Conservation (phyloP, 108 stramenopile genomes). For the Chaetoceros muelleri region DNA sequence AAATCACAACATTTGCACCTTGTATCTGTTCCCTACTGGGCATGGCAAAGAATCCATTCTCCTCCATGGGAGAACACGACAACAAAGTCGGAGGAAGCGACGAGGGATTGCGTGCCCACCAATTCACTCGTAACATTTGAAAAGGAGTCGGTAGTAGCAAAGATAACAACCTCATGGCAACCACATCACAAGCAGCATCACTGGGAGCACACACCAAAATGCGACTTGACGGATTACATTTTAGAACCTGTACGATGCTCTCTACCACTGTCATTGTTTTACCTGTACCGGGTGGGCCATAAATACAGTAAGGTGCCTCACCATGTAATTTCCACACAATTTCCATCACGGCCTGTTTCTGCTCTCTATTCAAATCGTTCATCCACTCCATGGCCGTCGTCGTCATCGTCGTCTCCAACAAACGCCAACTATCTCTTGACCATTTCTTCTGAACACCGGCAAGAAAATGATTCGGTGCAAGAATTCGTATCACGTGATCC, state of each 20-base stretch:
- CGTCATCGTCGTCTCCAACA: not conserved
- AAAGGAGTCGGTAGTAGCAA: not conserved
- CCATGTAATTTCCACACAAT: slow-evolving; percentile 5
- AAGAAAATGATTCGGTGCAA: not conserved
- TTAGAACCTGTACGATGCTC: slow-evolving; percentile 4
- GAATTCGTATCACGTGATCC: not conserved
- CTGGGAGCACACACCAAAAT: slow-evolving; percentile 13
- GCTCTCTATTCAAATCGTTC: slow-evolving; percentile 1
- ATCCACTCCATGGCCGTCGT: not conserved
- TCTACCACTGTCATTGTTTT: slow-evolving; percentile 14
- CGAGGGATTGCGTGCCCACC: not conserved
- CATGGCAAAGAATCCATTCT: slow-evolving; percentile 6
- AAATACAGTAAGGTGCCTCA: slow-evolving; percentile 5
- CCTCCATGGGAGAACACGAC: not conserved
- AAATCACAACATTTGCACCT: not conserved
- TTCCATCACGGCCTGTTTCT: slow-evolving; percentile 5
- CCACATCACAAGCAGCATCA: slow-evolving; percentile 16
- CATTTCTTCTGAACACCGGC: not conserved
- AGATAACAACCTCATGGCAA: slow-evolving; percentile 8
- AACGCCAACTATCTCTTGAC: not conserved
- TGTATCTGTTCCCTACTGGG: not conserved
- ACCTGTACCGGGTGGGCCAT: slow-evolving; percentile 12
- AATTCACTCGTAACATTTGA: not conserved
- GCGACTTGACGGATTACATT: not conserved
- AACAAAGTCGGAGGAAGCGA: slow-evolving; percentile 4